Percentiles rank a stretch among this genome's conserved stretches.
These are phyloP conservation scores for Syzygium jambos DNA, from an alignment of 345 rosid genomes.

Conservation along the genomic window DNA sequence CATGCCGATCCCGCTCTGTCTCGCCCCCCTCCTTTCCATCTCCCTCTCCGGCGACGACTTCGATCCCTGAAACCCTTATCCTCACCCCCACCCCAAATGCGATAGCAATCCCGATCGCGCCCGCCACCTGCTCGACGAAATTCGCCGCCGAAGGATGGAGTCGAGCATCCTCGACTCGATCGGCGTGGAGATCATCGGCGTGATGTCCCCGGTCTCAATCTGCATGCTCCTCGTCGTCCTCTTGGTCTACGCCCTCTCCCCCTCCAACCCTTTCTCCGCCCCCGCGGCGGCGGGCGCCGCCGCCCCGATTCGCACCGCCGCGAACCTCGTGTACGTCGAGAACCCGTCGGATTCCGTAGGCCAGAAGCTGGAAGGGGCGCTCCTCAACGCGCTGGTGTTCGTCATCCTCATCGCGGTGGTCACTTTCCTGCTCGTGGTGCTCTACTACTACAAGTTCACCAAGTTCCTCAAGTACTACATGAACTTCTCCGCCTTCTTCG, in stretches of 20 bases:
- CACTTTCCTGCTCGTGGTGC: conserved; percentile 74
- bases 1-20: neutral
- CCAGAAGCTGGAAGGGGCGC: conserved; percentile 80
- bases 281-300: conserved; percentile 8
- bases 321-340: conserved; percentile 88
- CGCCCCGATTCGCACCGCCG: conserved; percentile 79
- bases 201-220: conserved; percentile 90
- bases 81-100: neutral
- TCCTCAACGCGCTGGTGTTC: conserved; percentile 81
- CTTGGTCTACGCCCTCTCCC: conserved; percentile 76
- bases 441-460: conserved; percentile 91
- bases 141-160: conserved; percentile 25
- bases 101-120: neutral
- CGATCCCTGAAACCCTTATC: neutral
- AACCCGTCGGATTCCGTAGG: conserved; percentile 66
- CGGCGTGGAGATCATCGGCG: conserved; percentile 89
- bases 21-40: neutral
- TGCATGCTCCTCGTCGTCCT: conserved; percentile 95
- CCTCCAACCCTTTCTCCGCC: conserved; percentile 36
- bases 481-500: conserved; percentile 91
- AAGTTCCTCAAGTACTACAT: conserved; percentile 87
- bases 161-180: conserved; percentile 61
- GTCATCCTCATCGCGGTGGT: conserved; percentile 63
- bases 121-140: conserved; percentile 9
- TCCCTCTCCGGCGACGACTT: neutral